Evolutionary conservation across 1,284 basidiomycete species (phyloP).

Genomic region (Austroboletus novae-zelandiae): DNA sequence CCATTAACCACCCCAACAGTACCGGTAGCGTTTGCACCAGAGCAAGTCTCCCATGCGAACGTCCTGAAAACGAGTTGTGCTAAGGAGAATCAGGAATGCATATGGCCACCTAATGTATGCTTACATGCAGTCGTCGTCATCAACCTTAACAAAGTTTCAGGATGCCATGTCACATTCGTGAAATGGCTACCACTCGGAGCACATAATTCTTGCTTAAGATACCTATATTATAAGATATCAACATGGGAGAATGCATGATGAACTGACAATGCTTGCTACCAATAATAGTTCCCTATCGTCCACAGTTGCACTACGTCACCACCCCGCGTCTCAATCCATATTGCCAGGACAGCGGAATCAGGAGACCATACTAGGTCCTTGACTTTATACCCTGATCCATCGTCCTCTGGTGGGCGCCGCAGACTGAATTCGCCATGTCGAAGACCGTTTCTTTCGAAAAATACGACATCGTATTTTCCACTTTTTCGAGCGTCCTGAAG

Average conservation of each 20-base stretch:
- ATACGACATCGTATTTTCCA: slow-evolving; percentile 84
- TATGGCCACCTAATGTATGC: slow-evolving; percentile 22
- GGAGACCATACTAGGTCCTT: slow-evolving; percentile 84
- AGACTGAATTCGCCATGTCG: slow-evolving; percentile 88
- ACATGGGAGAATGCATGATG: neutral
- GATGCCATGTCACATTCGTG: slow-evolving; percentile 81
- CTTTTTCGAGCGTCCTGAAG: slow-evolving; percentile 66
- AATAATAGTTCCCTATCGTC: slow-evolving; percentile 95
- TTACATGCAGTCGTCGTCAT: slow-evolving; percentile 68
- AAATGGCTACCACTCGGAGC: slow-evolving; percentile 57
- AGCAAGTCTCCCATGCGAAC: slow-evolving; percentile 78
- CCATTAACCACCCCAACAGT: slow-evolving; percentile 92
- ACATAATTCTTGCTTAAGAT: slow-evolving; percentile 85
- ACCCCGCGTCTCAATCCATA: slow-evolving; percentile 77
- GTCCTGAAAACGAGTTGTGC: slow-evolving; percentile 59
- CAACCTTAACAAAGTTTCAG: slow-evolving; percentile 72
- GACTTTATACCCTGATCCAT: slow-evolving; percentile 65
- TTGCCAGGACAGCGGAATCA: slow-evolving; percentile 82
- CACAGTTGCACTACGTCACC: slow-evolving; percentile 91
- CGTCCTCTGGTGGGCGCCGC: slow-evolving; percentile 40
- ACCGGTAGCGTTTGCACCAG: slow-evolving; percentile 79
- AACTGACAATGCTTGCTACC: slow-evolving; percentile 47
- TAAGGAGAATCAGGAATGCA: slow-evolving; percentile 21
- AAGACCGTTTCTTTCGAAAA: slow-evolving; percentile 95
- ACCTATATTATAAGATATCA: slow-evolving; percentile 46